Evolutionary conservation across 148 eudicot species (phyloP), one percentile per base, ranked within the genome.

Genomic region (Amaranthus cruentus): DNA sequence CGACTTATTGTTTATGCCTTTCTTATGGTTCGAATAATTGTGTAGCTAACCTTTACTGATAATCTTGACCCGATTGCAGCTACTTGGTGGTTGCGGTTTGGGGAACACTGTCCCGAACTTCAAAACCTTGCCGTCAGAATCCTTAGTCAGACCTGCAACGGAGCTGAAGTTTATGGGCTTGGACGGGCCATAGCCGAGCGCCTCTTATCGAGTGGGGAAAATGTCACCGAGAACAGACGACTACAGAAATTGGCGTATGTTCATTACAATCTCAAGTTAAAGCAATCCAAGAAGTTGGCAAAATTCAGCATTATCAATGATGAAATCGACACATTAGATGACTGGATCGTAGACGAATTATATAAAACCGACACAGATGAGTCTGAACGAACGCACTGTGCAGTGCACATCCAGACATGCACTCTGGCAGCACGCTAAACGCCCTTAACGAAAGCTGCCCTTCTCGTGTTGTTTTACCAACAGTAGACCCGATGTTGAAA

Each of bases 131-230:
- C 92, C 4, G 44, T 89, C 47, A 77, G 77, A 76, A 69, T 87
- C 47, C 85, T 88, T 43, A 88, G 92, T 66, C 95, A 85, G 76
- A 85, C 85, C 10, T 92, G 97, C 55, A 76, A 83, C 13, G 95
- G 95, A 42, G 91, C 87, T 7, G 81, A 82, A 60, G 73, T 70
- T 28, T 89, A 85, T 76, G 84, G 75, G 21, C 85, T 89, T 6
- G 83, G 79, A 71, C 85, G 86, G 73, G 80, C 69, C 42, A 43
- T 85, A 80, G 95, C 92, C 0, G 92, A 92, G 77, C 78, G 76
- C 55, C 73, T 89, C 48, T 68, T 85, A 47, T 78, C 73, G 11
- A 55, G 74, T 44, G 82, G 72, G 47, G 63, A 70, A 63, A 84
- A 74, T 69, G 49, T 4, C 9, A 38, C 57, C 4, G 89, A 91